phyloP scores from a whole-genome alignment of 116 monocot genomes.

The Dioscorea cayenensis region DNA sequence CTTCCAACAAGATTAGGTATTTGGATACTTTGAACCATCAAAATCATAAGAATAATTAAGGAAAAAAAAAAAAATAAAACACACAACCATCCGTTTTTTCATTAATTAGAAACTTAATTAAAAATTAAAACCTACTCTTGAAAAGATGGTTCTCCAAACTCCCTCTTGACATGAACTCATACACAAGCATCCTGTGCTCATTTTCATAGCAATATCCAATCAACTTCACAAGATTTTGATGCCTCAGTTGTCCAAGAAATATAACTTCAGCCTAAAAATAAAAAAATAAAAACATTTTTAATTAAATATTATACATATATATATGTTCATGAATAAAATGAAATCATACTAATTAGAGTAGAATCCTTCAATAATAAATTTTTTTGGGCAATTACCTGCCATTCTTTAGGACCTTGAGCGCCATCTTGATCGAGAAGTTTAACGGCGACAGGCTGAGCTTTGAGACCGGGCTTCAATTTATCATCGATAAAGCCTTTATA shows the following conservation, averaged over 20 bases:
- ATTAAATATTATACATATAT: no score
- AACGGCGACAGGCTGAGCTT: slow-evolving; percentile 43
- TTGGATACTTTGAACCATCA: no score
- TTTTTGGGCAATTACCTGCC: slow-evolving; percentile 25
- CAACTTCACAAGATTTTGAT: slow-evolving; percentile 61
- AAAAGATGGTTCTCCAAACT: slow-evolving; percentile 75
- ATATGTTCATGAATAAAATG: no score
- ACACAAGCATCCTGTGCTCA: slow-evolving; percentile 57
- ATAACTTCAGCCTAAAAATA: slow-evolving; percentile 57
- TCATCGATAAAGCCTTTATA: slow-evolving; percentile 57
- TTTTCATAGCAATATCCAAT: slow-evolving; percentile 74
- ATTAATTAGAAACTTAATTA: neutral
- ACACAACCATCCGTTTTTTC: neutral
- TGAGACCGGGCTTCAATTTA: slow-evolving; percentile 33
- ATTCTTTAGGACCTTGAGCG: slow-evolving; percentile 52
- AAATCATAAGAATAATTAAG: neutral
- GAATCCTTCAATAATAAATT: no score
- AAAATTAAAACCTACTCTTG: slow-evolving; percentile 28
- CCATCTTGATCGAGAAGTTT: slow-evolving; percentile 56
- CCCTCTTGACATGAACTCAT: slow-evolving; percentile 60
- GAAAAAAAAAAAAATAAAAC: neutral
- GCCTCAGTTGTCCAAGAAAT: slow-evolving; percentile 56
- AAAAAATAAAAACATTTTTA: neutral
- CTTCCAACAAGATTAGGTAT: no score
- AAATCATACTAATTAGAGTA: no score